These are phyloP conservation scores for Anisodus acutangulus DNA, from an alignment of 257 asterid genomes.

Conservation along the genomic window DNA sequence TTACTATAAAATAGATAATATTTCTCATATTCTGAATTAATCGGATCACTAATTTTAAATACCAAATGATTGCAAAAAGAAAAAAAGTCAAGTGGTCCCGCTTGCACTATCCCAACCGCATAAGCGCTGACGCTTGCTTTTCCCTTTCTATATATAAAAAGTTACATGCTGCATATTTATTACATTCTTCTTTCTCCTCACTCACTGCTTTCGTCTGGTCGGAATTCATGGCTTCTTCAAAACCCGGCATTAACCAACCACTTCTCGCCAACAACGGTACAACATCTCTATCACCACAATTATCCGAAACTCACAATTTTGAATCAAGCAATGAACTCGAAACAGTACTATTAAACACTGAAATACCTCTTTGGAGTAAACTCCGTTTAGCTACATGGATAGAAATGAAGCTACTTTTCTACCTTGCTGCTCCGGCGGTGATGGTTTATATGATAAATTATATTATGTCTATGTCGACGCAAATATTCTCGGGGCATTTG, in stretches of 20 bases:
- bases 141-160: neutral
- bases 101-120: neutral
- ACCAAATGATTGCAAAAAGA: no score
- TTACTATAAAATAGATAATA: no score
- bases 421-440: slow-evolving; percentile 37
- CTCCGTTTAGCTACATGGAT: slow-evolving; percentile 30
- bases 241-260: neutral
- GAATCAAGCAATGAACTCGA: slow-evolving; percentile 33
- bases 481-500: slow-evolving; percentile 35
- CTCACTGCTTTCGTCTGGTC: neutral
- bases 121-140: neutral
- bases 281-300: neutral
- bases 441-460: slow-evolving; percentile 34
- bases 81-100: neutral
- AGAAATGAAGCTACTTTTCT: slow-evolving; percentile 22
- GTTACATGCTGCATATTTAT: neutral
- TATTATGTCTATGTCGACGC: slow-evolving; percentile 33
- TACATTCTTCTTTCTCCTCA: neutral
- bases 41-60: no score
- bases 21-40: no score
- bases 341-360: slow-evolving; percentile 22
- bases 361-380: neutral
- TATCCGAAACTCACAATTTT: neutral
- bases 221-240: slow-evolving; percentile 27
- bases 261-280: neutral